Base-by-base conservation (phyloP, 768 basidiomycete species). In the Termitomyces bulborhizus region DNA sequence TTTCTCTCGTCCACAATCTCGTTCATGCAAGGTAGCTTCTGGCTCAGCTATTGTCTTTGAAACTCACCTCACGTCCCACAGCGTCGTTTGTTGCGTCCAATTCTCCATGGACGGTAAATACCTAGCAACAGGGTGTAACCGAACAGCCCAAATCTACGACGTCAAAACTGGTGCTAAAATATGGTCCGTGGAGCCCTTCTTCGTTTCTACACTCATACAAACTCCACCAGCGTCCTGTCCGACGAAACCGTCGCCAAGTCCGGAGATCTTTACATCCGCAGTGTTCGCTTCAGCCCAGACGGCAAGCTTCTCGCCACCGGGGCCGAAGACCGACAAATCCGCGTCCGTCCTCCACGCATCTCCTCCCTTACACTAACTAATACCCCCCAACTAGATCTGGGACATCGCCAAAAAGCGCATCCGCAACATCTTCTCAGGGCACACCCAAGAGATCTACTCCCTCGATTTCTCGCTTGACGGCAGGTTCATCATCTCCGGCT, bases 111-210 rank as follows among this genome's bases (percentile, higher is more conserved):
- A 98, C 67, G 96, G 96, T 29, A 90, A 88, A 68, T 90, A 79
- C 62, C 79, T 98, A 34, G 96, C 95, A 24, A 97, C 95, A 11
- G 96, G 95, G 6, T 98, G 94, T 71, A 98, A 98, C 71, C 80
- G 96, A 90, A 92, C 93, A 0, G 93, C 94, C 18, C 94, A 97
- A 69, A 94, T 98, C 54, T 98, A 90, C 68, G 93, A 98, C 66
- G 89, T 88, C 27, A 89, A 89, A 71, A 88, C 90, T 0, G 95
- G 95, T 6, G 68, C 65, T 0, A 93, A 91, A 72, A 86, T 86
- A 31, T 93, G 88, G 94, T 93, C 60, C 53, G 84, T 64, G 3
- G 1, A 37, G 16, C 51, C 21, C 9, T 27, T 9, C 13, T 27
- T 18, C 48, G 12, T 7, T 5, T 36, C 4, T 21, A 12, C 43